Percentiles rank a stretch among this genome's conserved stretches.
phyloP scores from a whole-genome alignment of 1,284 basidiomycete species.

The Singerocomus inundabilis region DNA sequence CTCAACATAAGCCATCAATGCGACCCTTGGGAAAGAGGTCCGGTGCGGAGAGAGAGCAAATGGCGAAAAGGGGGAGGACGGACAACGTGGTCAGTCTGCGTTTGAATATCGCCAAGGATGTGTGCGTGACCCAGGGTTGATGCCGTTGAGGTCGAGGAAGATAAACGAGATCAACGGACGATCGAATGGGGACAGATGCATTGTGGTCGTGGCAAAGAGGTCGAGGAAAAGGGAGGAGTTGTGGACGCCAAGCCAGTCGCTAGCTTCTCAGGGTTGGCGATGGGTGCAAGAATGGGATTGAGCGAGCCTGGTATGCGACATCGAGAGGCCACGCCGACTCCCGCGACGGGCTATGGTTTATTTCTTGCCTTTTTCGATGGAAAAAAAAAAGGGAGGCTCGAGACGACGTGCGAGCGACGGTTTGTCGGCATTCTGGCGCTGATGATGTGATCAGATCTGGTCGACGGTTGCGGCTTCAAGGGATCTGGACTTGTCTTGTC shows the following conservation, averaged over 20 bases:
- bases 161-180: slow-evolving; percentile 7
- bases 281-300: background rate
- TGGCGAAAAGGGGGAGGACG: background rate
- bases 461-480: background rate
- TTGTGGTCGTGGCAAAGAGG: background rate
- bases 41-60: background rate
- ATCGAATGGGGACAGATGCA: slow-evolving; percentile 5
- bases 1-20: background rate
- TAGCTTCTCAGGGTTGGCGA: background rate
- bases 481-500: background rate
- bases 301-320: background rate
- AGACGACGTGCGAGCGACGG: background rate
- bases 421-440: background rate
- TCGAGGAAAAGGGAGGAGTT: background rate
- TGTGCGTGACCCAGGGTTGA: slow-evolving; percentile 4
- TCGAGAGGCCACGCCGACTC: background rate
- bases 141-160: background rate
- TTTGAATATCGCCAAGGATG: slow-evolving; percentile 12
- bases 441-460: slow-evolving; percentile 9
- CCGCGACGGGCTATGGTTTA: background rate
- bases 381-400: background rate
- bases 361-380: background rate
- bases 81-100: slow-evolving; percentile 17
- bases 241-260: background rate
- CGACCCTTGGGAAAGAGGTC: slow-evolving; percentile 3